Conservation (phyloP, 139 green algal genomes). For the Pleodorina starrii region DNA sequence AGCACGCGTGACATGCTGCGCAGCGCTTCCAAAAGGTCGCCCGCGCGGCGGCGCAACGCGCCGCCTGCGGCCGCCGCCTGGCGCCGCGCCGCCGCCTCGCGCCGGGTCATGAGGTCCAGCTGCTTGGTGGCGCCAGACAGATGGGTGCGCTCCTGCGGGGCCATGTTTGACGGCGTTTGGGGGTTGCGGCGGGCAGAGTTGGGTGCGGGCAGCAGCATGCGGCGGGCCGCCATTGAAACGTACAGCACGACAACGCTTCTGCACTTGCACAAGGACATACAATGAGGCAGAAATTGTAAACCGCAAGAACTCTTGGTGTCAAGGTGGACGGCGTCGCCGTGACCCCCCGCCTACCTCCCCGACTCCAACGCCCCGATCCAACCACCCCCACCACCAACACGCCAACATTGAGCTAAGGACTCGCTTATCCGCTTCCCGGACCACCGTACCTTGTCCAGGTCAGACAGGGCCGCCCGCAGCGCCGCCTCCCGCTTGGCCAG, state of each 20-base stretch:
- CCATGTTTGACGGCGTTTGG: background rate
- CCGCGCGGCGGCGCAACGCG: constrained; percentile 23
- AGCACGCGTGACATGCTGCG: constrained; percentile 28
- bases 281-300: background rate
- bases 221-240: no score
- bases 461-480: background rate
- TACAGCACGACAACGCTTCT: no score
- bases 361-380: no score
- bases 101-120: background rate
- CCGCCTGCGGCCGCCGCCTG: background rate
- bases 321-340: no score
- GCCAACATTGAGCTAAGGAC: no score
- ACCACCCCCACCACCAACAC: no score
- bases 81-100: constrained; percentile 22
- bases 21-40: constrained; percentile 41
- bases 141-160: constrained; percentile 26
- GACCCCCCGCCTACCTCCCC: no score
- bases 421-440: no score
- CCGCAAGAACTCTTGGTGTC: no score
- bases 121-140: constrained; percentile 21
- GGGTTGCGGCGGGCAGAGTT: no score
- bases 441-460: constrained; percentile 53
- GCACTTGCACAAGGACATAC: background rate
- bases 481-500: constrained; percentile 43
- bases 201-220: no score